A percentile compares a stretch with the other conserved stretches of the same genome.
Conservation (phyloP, 2,329 filamentous ascomycete species). For the Hypoxylon sp. region DNA sequence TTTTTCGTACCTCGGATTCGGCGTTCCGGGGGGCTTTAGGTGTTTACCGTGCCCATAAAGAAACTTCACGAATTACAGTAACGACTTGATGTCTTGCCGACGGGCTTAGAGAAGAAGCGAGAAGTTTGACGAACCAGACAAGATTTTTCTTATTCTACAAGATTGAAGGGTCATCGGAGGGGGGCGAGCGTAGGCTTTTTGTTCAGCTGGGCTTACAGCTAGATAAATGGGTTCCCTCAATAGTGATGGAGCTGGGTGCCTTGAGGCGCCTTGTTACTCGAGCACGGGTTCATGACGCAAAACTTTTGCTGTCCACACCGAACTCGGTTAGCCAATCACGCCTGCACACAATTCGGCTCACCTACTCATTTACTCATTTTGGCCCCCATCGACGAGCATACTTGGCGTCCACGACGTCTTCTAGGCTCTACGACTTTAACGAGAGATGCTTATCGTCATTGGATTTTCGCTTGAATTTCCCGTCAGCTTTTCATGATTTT, state of each 20-base stretch:
- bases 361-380: conserved; percentile 12
- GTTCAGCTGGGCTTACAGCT: conserved; percentile 31
- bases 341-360: conserved; percentile 14
- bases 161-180: conserved; percentile 6
- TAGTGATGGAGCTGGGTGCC: conserved; percentile 18
- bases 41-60: conserved; percentile 41
- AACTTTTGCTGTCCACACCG: conserved; percentile 24
- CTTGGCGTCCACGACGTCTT: conserved; percentile 20
- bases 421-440: conserved; percentile 33
- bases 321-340: conserved; percentile 32
- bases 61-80: conserved; percentile 51
- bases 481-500: conserved; percentile 16
- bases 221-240: conserved; percentile 29
- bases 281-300: conserved; percentile 37
- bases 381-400: conserved; percentile 23
- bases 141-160: conserved; percentile 2
- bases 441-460: conserved; percentile 42
- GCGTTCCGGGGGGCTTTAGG: conserved; percentile 44
- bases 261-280: conserved; percentile 33
- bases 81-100: conserved; percentile 51
- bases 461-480: conserved; percentile 36
- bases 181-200: conserved; percentile 25
- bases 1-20: conserved; percentile 35
- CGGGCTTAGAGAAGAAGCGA: conserved; percentile 30
- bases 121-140: conserved; percentile 32